phyloP scores from a whole-genome alignment of 805 yeast genomes.

The Vanderwaltozyma verrucispora region DNA sequence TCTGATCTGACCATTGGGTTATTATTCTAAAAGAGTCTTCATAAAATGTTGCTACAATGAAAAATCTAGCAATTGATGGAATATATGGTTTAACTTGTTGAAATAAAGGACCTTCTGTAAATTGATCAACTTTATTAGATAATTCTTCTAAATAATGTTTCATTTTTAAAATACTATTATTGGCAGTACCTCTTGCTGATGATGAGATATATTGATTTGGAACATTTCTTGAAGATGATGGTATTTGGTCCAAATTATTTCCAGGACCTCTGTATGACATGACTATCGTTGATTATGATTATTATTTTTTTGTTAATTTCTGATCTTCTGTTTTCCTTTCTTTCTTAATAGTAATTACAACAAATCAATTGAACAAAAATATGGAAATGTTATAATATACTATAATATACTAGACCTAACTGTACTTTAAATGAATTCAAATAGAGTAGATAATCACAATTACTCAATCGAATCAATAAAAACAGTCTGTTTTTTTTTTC shows the following conservation, averaged over 20 bases:
- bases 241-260: conserved; percentile 2
- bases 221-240: conserved; percentile 1
- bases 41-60: conserved; percentile 87
- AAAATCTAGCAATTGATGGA: conserved; percentile 79
- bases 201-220: conserved; percentile 2
- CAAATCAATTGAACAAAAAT: too few species aligned
- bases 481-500: too few species aligned
- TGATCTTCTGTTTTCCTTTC: too few species aligned
- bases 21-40: conserved; percentile 82
- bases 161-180: background rate
- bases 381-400: too few species aligned
- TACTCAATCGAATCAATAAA: too few species aligned
- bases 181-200: background rate
- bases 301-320: too few species aligned
- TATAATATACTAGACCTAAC: too few species aligned
- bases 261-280: conserved; percentile 3
- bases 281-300: too few species aligned
- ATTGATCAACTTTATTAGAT: conserved; percentile 41
- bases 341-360: too few species aligned
- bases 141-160: conserved; percentile 33
- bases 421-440: too few species aligned
- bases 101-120: conserved; percentile 39
- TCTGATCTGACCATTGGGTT: conserved; percentile 88
- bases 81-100: conserved; percentile 55
- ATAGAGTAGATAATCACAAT: too few species aligned